Evolutionary conservation across 805 yeast species (phyloP), one percentile per base, ranked within the genome.

Genomic region (Lipomyces anomalus): DNA sequence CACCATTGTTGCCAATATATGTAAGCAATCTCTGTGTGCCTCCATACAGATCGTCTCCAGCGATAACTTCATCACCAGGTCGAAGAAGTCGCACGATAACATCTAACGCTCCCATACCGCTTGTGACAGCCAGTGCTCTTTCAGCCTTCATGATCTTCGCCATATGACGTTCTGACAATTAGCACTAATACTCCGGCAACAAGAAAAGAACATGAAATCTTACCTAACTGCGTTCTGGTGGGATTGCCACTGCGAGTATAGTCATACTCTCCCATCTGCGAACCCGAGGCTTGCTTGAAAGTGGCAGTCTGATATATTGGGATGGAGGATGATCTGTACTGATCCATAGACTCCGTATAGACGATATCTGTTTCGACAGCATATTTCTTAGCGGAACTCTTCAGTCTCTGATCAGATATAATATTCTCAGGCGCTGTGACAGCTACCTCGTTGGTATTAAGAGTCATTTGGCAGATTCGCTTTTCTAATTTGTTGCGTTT

Each of bases 281-380:
- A 70, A 50, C 85, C 68, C 0, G 84, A 76, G 37, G 73, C 73
- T 64, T 85, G 92, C 66, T 87, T 88, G 71, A 89, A 89, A 4
- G 97, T 89, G n/a, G 97, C 95, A 0, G 92, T 78, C 64, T 86
- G 95, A 67, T 89, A 89, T 34, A 89, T 71, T 3, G 97, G 97
- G 7, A 94, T 86, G 22, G 82, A 81, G 4, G 92, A 82, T 1
- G 96, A 78, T 52, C 81, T 78, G 70, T 80, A 76, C 58, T 79
- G 82, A 66, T 89, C 97, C 3, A 68, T 58, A 56, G 79, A 72
- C 53, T 73, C 75, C 38, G 78, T 66, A 50, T 70, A 73, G 23
- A 84, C 89, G 44, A 84, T 70, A 59, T 82, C 84, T 6, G 94
- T 84, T 57, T 82, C 86, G 34, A 82, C 59, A 38, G 72, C 68